These are phyloP conservation scores for Mercurialis annua DNA, from an alignment of 345 rosid species.

Conservation along the genomic window DNA sequence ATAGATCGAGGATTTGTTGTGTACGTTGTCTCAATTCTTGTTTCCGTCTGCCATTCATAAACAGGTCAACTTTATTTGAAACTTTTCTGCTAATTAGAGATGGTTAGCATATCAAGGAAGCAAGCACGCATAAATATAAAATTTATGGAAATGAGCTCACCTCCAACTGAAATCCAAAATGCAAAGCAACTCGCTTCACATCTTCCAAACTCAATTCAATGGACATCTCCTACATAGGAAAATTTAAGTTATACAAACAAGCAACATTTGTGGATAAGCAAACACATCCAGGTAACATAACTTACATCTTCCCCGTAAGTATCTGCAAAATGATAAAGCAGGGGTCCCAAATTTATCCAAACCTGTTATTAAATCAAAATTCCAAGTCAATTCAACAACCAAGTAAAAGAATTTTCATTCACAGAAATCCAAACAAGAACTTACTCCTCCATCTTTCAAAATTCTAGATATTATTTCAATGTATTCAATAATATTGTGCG, in stretches of 20 bases:
- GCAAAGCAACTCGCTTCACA: constrained; percentile 73
- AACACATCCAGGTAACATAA: constrained; percentile 13
- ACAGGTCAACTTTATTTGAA: background rate
- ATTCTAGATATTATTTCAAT: constrained; percentile 88
- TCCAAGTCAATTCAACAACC: constrained; percentile 13
- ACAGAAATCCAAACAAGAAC: constrained; percentile 27
- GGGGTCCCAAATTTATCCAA: constrained; percentile 95
- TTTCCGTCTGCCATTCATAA: constrained; percentile 59
- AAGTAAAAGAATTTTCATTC: background rate
- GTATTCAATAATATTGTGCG: constrained; percentile 89
- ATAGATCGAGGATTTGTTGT: constrained; percentile 77
- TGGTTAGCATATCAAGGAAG: background rate
- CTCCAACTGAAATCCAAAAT: constrained; percentile 75
- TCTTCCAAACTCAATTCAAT: constrained; percentile 92
- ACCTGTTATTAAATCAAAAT: constrained; percentile 44
- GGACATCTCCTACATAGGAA: constrained; percentile 72
- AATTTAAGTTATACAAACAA: constrained; percentile 4
- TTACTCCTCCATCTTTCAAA: constrained; percentile 91
- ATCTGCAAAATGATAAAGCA: constrained; percentile 92
- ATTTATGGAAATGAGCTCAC: constrained; percentile 27
- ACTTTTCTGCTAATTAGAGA: background rate
- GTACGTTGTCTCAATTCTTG: constrained; percentile 77
- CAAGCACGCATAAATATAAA: background rate
- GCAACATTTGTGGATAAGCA: background rate
- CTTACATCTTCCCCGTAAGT: constrained; percentile 81